Percentiles rank a stretch among this genome's conserved stretches.
Conservation (phyloP, 768 basidiomycete species). For the Russula virescens region DNA sequence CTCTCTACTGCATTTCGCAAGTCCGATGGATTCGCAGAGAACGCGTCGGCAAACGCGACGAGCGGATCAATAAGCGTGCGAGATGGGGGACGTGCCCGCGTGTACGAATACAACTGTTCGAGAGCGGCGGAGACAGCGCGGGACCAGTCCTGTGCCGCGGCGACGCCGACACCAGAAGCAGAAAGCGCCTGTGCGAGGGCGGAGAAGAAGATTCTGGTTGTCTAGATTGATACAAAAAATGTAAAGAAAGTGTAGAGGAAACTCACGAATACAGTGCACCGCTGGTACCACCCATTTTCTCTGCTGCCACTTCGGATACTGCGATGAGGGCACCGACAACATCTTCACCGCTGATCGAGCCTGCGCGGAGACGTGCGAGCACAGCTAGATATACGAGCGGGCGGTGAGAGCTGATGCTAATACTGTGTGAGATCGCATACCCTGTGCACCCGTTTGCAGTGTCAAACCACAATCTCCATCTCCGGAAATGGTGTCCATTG, state of each 20-base stretch:
- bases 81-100: constrained; percentile 81
- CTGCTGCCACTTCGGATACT: constrained; percentile 71
- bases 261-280: constrained; percentile 88
- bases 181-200: constrained; percentile 72
- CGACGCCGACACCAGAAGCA: constrained; percentile 32
- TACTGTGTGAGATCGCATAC: constrained; percentile 32
- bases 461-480: constrained; percentile 79
- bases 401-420: background rate
- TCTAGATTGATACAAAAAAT: background rate
- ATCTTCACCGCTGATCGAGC: constrained; percentile 55
- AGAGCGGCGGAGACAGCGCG: constrained; percentile 53
- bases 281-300: constrained; percentile 87
- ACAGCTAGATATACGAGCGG: constrained; percentile 40
- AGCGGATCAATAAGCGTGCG: constrained; percentile 93
- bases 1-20: constrained; percentile 51
- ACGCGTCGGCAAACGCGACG: constrained; percentile 59
- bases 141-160: constrained; percentile 56
- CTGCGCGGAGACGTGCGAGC: constrained; percentile 49
- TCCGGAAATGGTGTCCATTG: constrained; percentile 86
- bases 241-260: background rate
- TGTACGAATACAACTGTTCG: constrained; percentile 69
- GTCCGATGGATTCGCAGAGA: constrained; percentile 33
- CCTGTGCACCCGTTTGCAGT: constrained; percentile 68
- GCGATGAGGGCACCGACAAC: constrained; percentile 58
- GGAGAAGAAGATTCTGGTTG: constrained; percentile 79